These are phyloP conservation scores for Phytopythium montanum DNA, from an alignment of 352 stramenopile genomes.

Conservation along the genomic window DNA sequence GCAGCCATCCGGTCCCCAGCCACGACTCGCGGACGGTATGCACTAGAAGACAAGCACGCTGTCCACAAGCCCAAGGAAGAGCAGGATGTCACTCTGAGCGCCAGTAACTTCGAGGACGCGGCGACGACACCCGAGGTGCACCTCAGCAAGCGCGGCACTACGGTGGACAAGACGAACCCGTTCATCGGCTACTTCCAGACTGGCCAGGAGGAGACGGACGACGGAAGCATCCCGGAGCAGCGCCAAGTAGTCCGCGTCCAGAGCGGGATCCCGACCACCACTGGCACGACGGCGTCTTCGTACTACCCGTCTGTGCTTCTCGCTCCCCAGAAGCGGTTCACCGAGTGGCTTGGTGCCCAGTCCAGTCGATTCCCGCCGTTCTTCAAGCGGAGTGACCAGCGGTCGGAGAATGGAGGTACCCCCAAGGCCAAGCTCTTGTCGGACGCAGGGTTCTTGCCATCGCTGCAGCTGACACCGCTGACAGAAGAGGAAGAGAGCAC, in stretches of 20 bases:
- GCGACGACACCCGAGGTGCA: constrained; percentile 20
- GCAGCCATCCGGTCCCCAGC: not conserved
- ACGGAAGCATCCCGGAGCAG: constrained; percentile 8
- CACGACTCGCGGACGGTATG: not conserved
- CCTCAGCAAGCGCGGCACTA: constrained; percentile 34
- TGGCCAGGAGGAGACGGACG: constrained; percentile 23
- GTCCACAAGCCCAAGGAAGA: not conserved
- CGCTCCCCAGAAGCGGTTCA: constrained; percentile 39
- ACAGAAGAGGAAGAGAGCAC: constrained; percentile 17
- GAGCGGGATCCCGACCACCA: constrained; percentile 15
- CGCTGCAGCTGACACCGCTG: not conserved
- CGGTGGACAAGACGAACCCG: constrained; percentile 83
- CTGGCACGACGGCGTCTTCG: constrained; percentile 5
- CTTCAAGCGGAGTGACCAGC: constrained; percentile 28
- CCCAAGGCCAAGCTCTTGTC: not conserved
- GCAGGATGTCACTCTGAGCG: not conserved
- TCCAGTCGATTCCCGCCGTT: constrained; percentile 28
- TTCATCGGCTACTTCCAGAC: constrained; percentile 87
- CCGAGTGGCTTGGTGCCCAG: constrained; percentile 45
- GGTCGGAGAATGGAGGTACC: constrained; percentile 6
- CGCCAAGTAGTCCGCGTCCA: constrained; percentile 11
- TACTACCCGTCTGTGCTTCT: constrained; percentile 34
- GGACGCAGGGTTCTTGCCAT: constrained; percentile 1
- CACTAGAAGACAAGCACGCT: not conserved
- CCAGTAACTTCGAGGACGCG: constrained; percentile 9